Base-by-base conservation (phyloP, 495 filamentous ascomycete genomes). In the Penicillium herquei region DNA sequence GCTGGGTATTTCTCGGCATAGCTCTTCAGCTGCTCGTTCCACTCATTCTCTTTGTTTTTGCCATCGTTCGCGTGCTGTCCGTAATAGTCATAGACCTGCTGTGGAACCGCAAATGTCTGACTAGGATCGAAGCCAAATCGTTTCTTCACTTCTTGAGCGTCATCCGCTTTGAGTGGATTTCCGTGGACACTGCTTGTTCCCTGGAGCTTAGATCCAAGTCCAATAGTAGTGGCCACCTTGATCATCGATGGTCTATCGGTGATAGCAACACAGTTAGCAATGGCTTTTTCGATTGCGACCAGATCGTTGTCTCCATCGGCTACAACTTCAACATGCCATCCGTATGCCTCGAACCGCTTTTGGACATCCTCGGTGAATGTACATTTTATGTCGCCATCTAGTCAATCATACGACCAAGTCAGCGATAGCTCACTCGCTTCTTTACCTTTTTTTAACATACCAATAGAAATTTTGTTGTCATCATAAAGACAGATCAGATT, bases 51-150 rank as follows among this genome's bases (percentile, higher is more conserved):
- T 62, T 84, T 83, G 57, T 92, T 90, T 51, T 93, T 92, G 70
- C 95, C 94, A 56, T 89, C 82, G 51, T 88, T 76, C 53, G 88
- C 83, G 66, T 86, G 87, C 82, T 91, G 82, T 81, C 81, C 65
- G 76, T 97, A 99, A 59, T 85, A 65, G 65, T 99, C 91, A 71
- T 96, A 96, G 59, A 99, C 94, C 74, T 92, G 80, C 74, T 96
- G 88, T 26, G 12, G 56, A 13, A 3, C 56, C 34, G 1, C 53
- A 51, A 6, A 51, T 54, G n/a, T 31, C 35, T 13, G 44, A 30
- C 6, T 13, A 37, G 56, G 56, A 49, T 54, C 43, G 33, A 49
- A 39, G 1, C 58, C 42, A 33, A 46, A 46, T 30, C 31, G n/a
- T n/a, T 21, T 18, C 49, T 58, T 57, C 6, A 50, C 57, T 33